These are phyloP conservation scores for Polytrichum commune DNA, from an alignment of 225 moss, liverwort and hornwort species.

Conservation along the genomic window DNA sequence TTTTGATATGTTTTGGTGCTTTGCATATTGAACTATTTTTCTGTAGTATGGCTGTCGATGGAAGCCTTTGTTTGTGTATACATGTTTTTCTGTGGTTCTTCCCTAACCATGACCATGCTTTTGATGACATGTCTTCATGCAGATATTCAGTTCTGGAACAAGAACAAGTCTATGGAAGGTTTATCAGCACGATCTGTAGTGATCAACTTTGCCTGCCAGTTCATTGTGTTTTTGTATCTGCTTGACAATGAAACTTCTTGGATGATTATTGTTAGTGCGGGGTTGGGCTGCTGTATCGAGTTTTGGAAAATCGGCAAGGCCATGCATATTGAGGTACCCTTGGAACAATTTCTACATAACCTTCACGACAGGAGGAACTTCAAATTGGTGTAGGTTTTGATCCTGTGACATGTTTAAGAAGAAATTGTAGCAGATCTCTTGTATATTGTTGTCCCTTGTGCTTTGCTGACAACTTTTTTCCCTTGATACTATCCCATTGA, in stretches of 20 bases:
- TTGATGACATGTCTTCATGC: conserved; percentile 16
- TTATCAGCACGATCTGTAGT: conserved; percentile 94
- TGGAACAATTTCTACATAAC: background rate
- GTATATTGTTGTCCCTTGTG: too few species aligned
- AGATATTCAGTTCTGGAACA: conserved; percentile 99
- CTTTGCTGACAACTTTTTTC: background rate
- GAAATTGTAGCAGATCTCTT: background rate
- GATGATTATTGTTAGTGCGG: conserved; percentile 95
- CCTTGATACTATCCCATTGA: conserved; percentile 1
- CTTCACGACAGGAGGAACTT: background rate
- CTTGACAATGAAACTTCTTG: conserved; percentile 97
- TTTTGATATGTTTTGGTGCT: too few species aligned
- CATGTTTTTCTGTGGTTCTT: background rate
- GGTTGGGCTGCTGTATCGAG: conserved; percentile 88
- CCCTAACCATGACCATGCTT: background rate
- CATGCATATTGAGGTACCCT: conserved; percentile 80
- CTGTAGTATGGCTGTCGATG: too few species aligned
- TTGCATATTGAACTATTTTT: too few species aligned
- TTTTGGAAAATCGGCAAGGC: conserved; percentile 99
- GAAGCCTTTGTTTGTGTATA: too few species aligned
- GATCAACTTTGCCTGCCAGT: conserved; percentile 79
- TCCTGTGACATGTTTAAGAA: background rate
- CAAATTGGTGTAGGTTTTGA: background rate
- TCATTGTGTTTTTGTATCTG: conserved; percentile 88
- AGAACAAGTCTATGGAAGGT: conserved; percentile 99